Percentiles rank a stretch among this genome's conserved stretches.
phyloP scores from a whole-genome alignment of 345 rosid genomes.

The Triadica sebifera region DNA sequence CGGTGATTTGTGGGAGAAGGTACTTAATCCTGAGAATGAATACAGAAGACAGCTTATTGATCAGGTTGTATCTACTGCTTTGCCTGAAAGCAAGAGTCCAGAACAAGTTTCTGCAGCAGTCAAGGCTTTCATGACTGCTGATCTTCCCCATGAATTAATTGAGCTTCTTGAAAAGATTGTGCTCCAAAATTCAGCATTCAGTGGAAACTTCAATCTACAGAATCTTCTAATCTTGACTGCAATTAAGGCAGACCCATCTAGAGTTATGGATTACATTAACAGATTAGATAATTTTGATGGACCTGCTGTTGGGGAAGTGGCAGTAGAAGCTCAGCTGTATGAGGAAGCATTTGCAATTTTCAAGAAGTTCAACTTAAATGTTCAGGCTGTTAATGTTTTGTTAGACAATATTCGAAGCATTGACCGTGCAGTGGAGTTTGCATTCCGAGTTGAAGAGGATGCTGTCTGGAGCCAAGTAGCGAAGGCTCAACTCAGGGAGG shows the following conservation, averaged over 20 bases:
- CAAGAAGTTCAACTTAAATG: slow-evolving; percentile 82
- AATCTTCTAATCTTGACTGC: slow-evolving; percentile 96
- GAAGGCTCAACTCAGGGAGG: slow-evolving; percentile 89
- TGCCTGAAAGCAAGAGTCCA: slow-evolving; percentile 89
- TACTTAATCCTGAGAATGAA: slow-evolving; percentile 78
- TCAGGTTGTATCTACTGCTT: slow-evolving; percentile 96
- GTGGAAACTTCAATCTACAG: slow-evolving; percentile 94
- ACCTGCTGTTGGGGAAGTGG: slow-evolving; percentile 96
- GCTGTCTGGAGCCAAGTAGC: slow-evolving; percentile 98
- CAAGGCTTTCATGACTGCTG: slow-evolving; percentile 83
- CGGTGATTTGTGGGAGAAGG: slow-evolving; percentile 97
- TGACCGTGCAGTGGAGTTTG: slow-evolving; percentile 91
- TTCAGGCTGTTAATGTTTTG: slow-evolving; percentile 68
- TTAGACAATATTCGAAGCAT: slow-evolving; percentile 68
- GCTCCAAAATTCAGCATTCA: slow-evolving; percentile 96
- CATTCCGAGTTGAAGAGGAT: slow-evolving; percentile 96
- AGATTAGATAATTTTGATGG: slow-evolving; percentile 98
- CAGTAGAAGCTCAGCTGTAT: slow-evolving; percentile 81
- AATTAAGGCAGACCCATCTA: slow-evolving; percentile 90
- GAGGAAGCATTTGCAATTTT: slow-evolving; percentile 87
- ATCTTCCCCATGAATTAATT: slow-evolving; percentile 74
- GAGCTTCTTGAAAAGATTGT: slow-evolving; percentile 94
- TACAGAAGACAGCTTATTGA: slow-evolving; percentile 91
- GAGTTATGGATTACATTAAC: slow-evolving; percentile 96
- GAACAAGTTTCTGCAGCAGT: slow-evolving; percentile 87